These are phyloP conservation scores for Kodamaea derodonti DNA, from an alignment of 1,139 yeast genomes.

Conservation along the genomic window DNA sequence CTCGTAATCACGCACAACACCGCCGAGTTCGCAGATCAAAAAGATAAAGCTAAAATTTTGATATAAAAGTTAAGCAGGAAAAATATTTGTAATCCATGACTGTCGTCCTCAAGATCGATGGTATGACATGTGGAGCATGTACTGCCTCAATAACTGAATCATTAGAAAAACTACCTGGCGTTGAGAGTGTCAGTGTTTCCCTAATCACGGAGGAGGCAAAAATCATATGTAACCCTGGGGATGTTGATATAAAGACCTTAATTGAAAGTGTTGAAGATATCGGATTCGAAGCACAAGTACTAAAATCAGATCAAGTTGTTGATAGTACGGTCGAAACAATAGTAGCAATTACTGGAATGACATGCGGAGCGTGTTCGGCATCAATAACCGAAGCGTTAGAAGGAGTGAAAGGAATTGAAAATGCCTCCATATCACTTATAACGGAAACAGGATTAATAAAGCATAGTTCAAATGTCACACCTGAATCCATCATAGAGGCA, in stretches of 20 bases:
- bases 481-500: slow-evolving; percentile 35
- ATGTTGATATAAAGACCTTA: slow-evolving; percentile 13
- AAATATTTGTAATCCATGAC: neutral
- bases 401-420: slow-evolving; percentile 42
- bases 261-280: slow-evolving; percentile 30
- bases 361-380: slow-evolving; percentile 78
- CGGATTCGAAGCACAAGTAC: slow-evolving; percentile 33
- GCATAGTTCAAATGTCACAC: slow-evolving; percentile 33
- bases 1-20: no score
- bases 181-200: slow-evolving; percentile 32
- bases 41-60: neutral
- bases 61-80: neutral
- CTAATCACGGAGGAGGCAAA: slow-evolving; percentile 35
- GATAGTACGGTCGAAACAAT: slow-evolving; percentile 5
- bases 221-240: slow-evolving; percentile 19
- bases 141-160: slow-evolving; percentile 35
- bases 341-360: slow-evolving; percentile 61
- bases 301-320: neutral
- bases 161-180: slow-evolving; percentile 21
- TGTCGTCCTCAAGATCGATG: slow-evolving; percentile 12
- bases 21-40: neutral
- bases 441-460: slow-evolving; percentile 67
- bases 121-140: slow-evolving; percentile 44
- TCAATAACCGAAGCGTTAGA: slow-evolving; percentile 57
- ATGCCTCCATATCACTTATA: slow-evolving; percentile 61